These are phyloP conservation scores for Xylaria sp. DNA, from an alignment of 2,329 filamentous ascomycete species.

Conservation along the genomic window DNA sequence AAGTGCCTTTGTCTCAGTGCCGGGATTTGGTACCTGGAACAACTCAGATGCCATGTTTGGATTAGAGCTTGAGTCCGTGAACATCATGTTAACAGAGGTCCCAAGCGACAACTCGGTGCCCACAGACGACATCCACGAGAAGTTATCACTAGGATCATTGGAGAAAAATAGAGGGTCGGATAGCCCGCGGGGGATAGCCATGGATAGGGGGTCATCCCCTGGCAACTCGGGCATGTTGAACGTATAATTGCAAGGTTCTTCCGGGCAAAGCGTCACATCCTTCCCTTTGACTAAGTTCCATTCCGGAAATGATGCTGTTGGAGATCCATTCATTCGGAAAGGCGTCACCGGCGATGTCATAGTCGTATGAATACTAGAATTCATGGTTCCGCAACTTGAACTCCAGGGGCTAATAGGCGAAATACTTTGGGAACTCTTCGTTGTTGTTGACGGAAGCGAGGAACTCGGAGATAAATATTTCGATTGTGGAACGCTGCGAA, in stretches of 20 bases:
- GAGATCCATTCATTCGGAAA: constrained; percentile 36
- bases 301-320: constrained; percentile 30
- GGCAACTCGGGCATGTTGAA: constrained; percentile 46
- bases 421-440: constrained; percentile 44
- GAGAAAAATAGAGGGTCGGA: constrained; percentile 43
- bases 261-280: constrained; percentile 29
- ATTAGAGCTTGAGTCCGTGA: constrained; percentile 36
- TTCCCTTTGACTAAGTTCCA: constrained; percentile 31
- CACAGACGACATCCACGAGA: constrained; percentile 38
- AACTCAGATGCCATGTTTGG: constrained; percentile 25
- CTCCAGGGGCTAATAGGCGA: constrained; percentile 53
- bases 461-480: constrained; percentile 36
- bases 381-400: constrained; percentile 38
- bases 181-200: constrained; percentile 36
- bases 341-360: constrained; percentile 51
- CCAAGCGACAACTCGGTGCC: constrained; percentile 40
- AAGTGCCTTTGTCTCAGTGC: constrained; percentile 42
- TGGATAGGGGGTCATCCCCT: constrained; percentile 44
- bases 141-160: constrained; percentile 38
- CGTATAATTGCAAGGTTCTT: constrained; percentile 33
- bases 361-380: constrained; percentile 45
- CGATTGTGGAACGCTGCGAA: constrained; percentile 28
- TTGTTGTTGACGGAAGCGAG: constrained; percentile 44
- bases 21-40: constrained; percentile 25
- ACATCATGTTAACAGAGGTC: constrained; percentile 41